phyloP scores from a whole-genome alignment of 1,139 yeast genomes.

The Candida pseudoviswanathii region DNA sequence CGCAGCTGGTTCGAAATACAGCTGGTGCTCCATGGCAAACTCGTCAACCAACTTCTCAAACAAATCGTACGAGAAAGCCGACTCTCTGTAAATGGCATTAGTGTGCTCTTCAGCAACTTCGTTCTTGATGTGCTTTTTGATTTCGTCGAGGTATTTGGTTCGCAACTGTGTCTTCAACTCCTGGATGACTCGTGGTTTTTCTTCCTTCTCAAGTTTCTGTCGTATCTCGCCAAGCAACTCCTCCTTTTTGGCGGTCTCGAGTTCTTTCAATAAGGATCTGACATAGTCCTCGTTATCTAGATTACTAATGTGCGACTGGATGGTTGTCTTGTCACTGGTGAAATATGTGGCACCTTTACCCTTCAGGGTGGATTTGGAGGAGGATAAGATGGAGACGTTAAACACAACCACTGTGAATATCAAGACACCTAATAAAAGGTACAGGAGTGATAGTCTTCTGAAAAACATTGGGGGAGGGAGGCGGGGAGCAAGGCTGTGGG shows the following conservation, averaged over 20 bases:
- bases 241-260: slow-evolving; percentile 16
- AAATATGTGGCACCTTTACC: slow-evolving; percentile 13
- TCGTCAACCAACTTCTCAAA: slow-evolving; percentile 25
- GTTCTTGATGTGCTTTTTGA: slow-evolving; percentile 19
- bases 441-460: slow-evolving; percentile 14
- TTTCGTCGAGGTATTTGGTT: slow-evolving; percentile 15
- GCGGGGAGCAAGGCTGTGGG: neutral
- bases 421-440: slow-evolving; percentile 12
- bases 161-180: slow-evolving; percentile 14
- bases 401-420: slow-evolving; percentile 12
- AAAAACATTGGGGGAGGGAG: slow-evolving; percentile 6
- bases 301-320: slow-evolving; percentile 15
- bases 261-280: slow-evolving; percentile 15
- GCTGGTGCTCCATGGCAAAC: slow-evolving; percentile 21
- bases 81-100: slow-evolving; percentile 20
- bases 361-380: slow-evolving; percentile 2
- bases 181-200: slow-evolving; percentile 14
- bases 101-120: slow-evolving; percentile 24
- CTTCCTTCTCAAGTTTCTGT: slow-evolving; percentile 9
- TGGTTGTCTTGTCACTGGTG: slow-evolving; percentile 12
- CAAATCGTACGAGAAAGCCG: slow-evolving; percentile 21
- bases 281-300: slow-evolving; percentile 14
- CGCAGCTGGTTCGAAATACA: slow-evolving; percentile 21
- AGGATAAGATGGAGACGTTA: slow-evolving; percentile 13
- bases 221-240: slow-evolving; percentile 14